Conservation (phyloP, 257 asterid genomes). For the Fraxinus americana region DNA sequence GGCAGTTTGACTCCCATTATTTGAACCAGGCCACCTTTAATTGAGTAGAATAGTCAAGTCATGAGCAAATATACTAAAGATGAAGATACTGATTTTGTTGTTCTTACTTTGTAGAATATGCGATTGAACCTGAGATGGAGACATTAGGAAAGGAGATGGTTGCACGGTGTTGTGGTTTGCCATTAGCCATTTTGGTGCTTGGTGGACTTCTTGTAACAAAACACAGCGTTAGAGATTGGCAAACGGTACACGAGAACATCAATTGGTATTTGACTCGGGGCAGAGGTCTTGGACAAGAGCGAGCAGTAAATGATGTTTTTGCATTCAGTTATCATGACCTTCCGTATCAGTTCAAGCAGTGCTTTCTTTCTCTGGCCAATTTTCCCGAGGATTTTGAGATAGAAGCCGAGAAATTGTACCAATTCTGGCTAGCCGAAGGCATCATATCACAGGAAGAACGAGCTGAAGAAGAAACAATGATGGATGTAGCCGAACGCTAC, state of each 20-base stretch:
- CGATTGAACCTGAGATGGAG: conserved; percentile 30
- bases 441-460: conserved; percentile 32
- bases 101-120: conserved; percentile 20
- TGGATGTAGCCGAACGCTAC: conserved; percentile 42
- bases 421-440: conserved; percentile 44
- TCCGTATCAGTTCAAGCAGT: conserved; percentile 40
- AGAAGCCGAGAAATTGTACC: conserved; percentile 46
- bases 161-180: conserved; percentile 37
- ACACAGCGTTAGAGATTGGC: conserved; percentile 34
- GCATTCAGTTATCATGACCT: conserved; percentile 41
- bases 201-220: conserved; percentile 35
- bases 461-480: conserved; percentile 43
- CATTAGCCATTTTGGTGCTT: conserved; percentile 39
- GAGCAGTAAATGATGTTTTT: conserved; percentile 31
- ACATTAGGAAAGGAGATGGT: conserved; percentile 41
- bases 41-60: neutral
- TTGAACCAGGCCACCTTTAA: no score
- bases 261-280: conserved; percentile 35
- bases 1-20: no score
- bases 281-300: conserved; percentile 32
- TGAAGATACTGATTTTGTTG: neutral
- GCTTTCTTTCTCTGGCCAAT: conserved; percentile 42
- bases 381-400: conserved; percentile 44
- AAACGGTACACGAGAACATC: conserved; percentile 33
- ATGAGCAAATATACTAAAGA: neutral